phyloP scores from a whole-genome alignment of 345 rosid species.

The Turritis glabra region DNA sequence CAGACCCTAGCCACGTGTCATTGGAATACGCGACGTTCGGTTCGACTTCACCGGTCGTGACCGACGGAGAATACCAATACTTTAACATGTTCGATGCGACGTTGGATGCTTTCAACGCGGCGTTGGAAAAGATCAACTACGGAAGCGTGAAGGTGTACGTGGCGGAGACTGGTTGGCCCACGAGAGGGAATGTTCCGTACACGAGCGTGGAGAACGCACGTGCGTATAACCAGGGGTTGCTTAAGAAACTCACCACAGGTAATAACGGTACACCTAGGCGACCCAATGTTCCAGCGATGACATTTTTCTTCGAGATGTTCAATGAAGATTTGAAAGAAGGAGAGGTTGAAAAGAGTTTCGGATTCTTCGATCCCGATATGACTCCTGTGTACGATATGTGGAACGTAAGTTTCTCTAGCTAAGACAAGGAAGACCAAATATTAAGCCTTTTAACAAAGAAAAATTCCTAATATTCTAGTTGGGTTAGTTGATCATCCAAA shows the following conservation, averaged over 20 bases:
- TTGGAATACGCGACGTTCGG: slow-evolving; percentile 36
- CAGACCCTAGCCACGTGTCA: slow-evolving; percentile 26
- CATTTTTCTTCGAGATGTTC: slow-evolving; percentile 35
- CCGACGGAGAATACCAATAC: slow-evolving; percentile 32
- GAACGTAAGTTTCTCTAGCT: background rate
- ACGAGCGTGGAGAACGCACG: slow-evolving; percentile 22
- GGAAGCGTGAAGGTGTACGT: slow-evolving; percentile 4
- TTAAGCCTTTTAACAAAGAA: too few relatives aligned
- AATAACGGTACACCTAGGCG: slow-evolving; percentile 33
- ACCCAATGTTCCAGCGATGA: slow-evolving; percentile 4
- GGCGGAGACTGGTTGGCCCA: slow-evolving; percentile 24
- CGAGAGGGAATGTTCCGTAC: slow-evolving; percentile 10
- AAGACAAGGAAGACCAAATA: background rate
- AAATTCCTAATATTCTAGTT: background rate
- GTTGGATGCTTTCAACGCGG: slow-evolving; percentile 35
- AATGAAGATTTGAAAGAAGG: slow-evolving; percentile 28
- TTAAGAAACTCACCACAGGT: background rate
- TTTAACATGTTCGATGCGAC: slow-evolving; percentile 39
- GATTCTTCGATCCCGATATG: slow-evolving; percentile 31
- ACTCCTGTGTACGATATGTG: slow-evolving; percentile 19
- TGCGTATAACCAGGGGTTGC: slow-evolving; percentile 2
- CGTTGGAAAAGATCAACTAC: slow-evolving; percentile 2
- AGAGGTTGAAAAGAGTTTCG: slow-evolving; percentile 27
- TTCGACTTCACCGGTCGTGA: slow-evolving; percentile 13
- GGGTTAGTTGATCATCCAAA: background rate